phyloP scores from a whole-genome alignment of 352 stramenopile genomes.

The Plasmopara muralis region DNA sequence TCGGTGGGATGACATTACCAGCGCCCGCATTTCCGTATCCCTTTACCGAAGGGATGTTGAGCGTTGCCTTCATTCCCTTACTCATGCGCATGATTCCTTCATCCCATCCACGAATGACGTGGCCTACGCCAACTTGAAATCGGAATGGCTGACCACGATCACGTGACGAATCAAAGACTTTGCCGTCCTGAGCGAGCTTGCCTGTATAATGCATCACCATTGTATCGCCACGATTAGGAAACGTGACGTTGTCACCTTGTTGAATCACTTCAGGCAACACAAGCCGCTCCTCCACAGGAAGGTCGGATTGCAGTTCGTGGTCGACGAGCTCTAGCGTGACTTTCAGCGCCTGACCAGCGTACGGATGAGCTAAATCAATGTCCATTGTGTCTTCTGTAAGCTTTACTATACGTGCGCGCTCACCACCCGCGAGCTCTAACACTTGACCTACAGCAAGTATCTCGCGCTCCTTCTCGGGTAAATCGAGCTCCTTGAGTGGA shows the following conservation, averaged over 20 bases:
- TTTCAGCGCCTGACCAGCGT: conserved; percentile 71
- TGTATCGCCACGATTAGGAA: conserved; percentile 60
- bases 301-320: conserved; percentile 35
- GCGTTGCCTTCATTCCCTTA: conserved; percentile 88
- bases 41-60: conserved; percentile 89
- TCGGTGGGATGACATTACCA: conserved; percentile 82
- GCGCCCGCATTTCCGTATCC: conserved; percentile 88
- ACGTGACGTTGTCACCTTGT: conserved; percentile 54
- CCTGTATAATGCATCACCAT: conserved; percentile 85
- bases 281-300: conserved; percentile 49
- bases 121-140: conserved; percentile 71
- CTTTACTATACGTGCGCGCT: conserved; percentile 59
- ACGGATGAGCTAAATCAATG: conserved; percentile 68
- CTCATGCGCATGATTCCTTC: conserved; percentile 93
- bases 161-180: conserved; percentile 72
- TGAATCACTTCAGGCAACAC: conserved; percentile 68
- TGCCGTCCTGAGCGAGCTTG: conserved; percentile 53
- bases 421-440: conserved; percentile 48
- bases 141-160: conserved; percentile 69
- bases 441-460: conserved; percentile 58
- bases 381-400: conserved; percentile 65
- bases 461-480: conserved; percentile 60
- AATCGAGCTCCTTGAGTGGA: conserved; percentile 63
- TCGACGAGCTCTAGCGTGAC: conserved; percentile 69
- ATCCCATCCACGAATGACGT: conserved; percentile 95